A percentile compares a stretch with the other conserved stretches of the same genome.
phyloP scores from a whole-genome alignment of 1,139 yeast species.

The Pichia sp. region DNA sequence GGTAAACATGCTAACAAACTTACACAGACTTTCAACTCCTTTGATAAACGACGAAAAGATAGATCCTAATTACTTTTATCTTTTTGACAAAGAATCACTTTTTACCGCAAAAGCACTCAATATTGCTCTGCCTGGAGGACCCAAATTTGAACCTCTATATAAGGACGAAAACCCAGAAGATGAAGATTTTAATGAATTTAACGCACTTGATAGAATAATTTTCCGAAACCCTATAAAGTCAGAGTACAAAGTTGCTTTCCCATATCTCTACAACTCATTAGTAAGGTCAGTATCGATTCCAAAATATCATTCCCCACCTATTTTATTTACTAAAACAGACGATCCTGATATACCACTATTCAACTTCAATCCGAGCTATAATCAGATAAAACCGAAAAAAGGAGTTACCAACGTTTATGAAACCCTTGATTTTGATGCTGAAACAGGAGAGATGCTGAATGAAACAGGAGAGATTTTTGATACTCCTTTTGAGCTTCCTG shows the following conservation, averaged over 20 bases:
- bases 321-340: slow-evolving; percentile 43
- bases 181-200: slow-evolving; percentile 86
- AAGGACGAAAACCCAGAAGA: slow-evolving; percentile 60
- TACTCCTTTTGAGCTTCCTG: slow-evolving; percentile 16
- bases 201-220: slow-evolving; percentile 80
- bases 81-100: slow-evolving; percentile 74
- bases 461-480: slow-evolving; percentile 29
- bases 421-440: slow-evolving; percentile 27
- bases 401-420: slow-evolving; percentile 20
- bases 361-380: slow-evolving; percentile 47
- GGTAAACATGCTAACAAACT: slow-evolving; percentile 56
- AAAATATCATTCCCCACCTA: slow-evolving; percentile 60
- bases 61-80: slow-evolving; percentile 57
- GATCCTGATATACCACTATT: slow-evolving; percentile 56
- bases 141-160: slow-evolving; percentile 87
- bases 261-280: slow-evolving; percentile 75
- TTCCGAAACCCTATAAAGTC: slow-evolving; percentile 72
- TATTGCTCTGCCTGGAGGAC: slow-evolving; percentile 89
- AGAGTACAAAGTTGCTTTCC: slow-evolving; percentile 83
- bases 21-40: slow-evolving; percentile 67
- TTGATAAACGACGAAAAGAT: slow-evolving; percentile 48
- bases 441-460: slow-evolving; percentile 33
- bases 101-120: slow-evolving; percentile 89
- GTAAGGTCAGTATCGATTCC: slow-evolving; percentile 61
- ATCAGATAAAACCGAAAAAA: slow-evolving; percentile 48